Percentiles rank a stretch among this genome's conserved stretches.
phyloP scores from a whole-genome alignment of 179 eudicot species.

The Monotropa hypopitys region DNA sequence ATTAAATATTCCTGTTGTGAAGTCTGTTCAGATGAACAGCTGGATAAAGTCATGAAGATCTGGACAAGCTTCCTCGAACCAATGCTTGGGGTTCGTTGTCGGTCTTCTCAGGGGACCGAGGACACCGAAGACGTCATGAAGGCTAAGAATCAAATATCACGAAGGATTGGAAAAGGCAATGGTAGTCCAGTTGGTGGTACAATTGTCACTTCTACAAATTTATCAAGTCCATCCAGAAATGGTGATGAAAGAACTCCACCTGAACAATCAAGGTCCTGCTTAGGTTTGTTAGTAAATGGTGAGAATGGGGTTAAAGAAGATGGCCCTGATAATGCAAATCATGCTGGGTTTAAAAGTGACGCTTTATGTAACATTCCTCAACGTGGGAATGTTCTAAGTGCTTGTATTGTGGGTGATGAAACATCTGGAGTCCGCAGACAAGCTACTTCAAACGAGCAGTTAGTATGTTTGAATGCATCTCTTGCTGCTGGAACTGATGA shows the following conservation, averaged over 20 bases:
- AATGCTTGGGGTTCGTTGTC: conserved; percentile 45
- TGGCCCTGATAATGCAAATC: conserved; percentile 16
- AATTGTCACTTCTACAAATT: conserved; percentile 18
- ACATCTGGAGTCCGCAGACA: conserved; percentile 11
- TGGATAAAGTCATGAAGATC: conserved; percentile 60
- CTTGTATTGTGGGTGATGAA: conserved; percentile 19
- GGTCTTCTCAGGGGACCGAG: conserved; percentile 25
- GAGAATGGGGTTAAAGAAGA: conserved; percentile 24
- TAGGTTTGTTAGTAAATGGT: conserved; percentile 17
- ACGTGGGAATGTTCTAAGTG: conserved; percentile 20
- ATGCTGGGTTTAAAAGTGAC: conserved; percentile 9
- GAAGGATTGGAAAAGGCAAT: conserved; percentile 27
- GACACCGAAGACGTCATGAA: conserved; percentile 31
- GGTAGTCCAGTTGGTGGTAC: conserved; percentile 22
- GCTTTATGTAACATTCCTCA: conserved; percentile 14
- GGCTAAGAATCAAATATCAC: conserved; percentile 18
- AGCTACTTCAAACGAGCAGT: conserved; percentile 16
- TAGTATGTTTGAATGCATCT: conserved; percentile 18
- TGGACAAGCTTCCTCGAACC: conserved; percentile 73
- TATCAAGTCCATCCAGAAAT: conserved; percentile 19
- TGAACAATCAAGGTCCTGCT: conserved; percentile 28
- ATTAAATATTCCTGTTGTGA: conserved; percentile 68
- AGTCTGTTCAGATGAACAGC: conserved; percentile 58
- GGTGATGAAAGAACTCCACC: conserved; percentile 23
- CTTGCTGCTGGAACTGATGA: conserved; percentile 20